phyloP scores from a whole-genome alignment of 805 yeast species.

The Hanseniaspora hatyaiensis region DNA sequence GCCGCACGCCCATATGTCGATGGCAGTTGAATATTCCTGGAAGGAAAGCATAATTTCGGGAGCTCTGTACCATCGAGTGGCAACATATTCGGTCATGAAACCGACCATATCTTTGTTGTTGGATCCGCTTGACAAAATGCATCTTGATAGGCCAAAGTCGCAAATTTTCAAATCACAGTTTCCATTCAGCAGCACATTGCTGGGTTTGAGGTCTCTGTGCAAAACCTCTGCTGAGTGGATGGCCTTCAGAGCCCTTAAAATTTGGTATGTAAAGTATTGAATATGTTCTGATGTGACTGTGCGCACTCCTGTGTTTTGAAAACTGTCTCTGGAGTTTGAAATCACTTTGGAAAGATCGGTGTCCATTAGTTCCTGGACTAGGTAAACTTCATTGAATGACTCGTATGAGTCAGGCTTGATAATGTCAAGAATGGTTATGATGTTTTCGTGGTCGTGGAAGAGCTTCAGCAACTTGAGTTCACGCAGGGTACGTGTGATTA shows the following conservation, averaged over 20 bases:
- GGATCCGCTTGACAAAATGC: conserved; percentile 32
- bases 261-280: conserved; percentile 59
- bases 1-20: conserved; percentile 73
- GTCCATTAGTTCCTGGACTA: conserved; percentile 70
- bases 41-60: conserved; percentile 71
- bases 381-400: conserved; percentile 57
- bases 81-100: conserved; percentile 66
- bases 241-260: conserved; percentile 55
- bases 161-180: conserved; percentile 68
- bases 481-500: conserved; percentile 58
- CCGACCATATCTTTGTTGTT: conserved; percentile 40
- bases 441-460: conserved; percentile 60
- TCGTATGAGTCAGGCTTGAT: conserved; percentile 51
- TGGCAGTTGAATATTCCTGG: conserved; percentile 62
- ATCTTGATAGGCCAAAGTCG: conserved; percentile 66
- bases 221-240: conserved; percentile 64
- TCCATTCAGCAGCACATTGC: conserved; percentile 53
- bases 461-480: conserved; percentile 56
- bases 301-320: conserved; percentile 17
- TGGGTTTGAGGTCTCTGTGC: conserved; percentile 69
- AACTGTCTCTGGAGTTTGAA: conserved; percentile 33
- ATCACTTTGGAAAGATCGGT: conserved; percentile 58
- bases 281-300: conserved; percentile 52
- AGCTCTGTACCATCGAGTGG: conserved; percentile 77
- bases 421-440: conserved; percentile 52